These are phyloP conservation scores for Eimeria necatrix DNA, from an alignment of 169 alveolate genomes.

Conservation along the genomic window DNA sequence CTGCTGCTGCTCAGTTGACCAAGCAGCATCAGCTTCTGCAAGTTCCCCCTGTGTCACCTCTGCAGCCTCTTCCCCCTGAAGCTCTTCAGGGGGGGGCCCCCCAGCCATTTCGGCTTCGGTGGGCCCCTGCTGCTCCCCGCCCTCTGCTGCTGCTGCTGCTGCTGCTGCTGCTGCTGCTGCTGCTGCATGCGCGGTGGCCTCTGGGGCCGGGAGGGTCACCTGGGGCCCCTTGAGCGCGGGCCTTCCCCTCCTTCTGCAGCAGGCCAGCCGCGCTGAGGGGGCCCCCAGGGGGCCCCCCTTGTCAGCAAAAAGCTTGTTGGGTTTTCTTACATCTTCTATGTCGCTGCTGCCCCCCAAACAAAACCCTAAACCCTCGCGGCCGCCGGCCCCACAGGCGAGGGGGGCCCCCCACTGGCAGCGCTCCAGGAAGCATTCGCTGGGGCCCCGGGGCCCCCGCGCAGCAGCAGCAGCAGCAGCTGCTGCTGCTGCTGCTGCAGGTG, in stretches of 20 bases:
- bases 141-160: background rate
- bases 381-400: background rate
- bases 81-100: background rate
- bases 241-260: slow-evolving; percentile 21
- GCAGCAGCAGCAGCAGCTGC: background rate
- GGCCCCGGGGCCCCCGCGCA: background rate
- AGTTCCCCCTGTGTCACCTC: background rate
- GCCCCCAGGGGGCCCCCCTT: background rate
- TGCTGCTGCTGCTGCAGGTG: no score
- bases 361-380: background rate
- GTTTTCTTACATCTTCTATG: slow-evolving; percentile 11
- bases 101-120: no score
- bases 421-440: background rate
- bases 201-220: background rate
- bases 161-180: slow-evolving; percentile 10
- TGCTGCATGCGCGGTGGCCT: background rate
- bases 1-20: background rate
- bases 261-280: background rate
- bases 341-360: slow-evolving; percentile 19
- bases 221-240: background rate
- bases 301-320: background rate
- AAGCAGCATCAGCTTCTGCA: slow-evolving; percentile 25
- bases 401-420: slow-evolving; percentile 28
- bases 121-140: background rate
- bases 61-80: background rate